phyloP scores from a whole-genome alignment of 2,329 filamentous ascomycete species.

The Endocalyx cinctus region DNA sequence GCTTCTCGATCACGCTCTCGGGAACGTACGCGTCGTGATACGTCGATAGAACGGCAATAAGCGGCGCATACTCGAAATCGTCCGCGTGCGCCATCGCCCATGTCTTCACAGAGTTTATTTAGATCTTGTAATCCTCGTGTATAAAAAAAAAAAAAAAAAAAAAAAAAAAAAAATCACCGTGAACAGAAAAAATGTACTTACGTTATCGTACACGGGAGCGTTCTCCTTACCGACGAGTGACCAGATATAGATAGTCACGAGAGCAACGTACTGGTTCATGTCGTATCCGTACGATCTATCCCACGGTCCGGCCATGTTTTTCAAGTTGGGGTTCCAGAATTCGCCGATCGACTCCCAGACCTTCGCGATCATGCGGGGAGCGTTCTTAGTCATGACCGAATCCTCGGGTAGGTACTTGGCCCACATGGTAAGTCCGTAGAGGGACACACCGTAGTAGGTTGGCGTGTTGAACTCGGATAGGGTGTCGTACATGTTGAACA shows the following conservation, averaged over 20 bases:
- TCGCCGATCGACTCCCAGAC: constrained; percentile 40
- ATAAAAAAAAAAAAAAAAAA: too few relatives aligned
- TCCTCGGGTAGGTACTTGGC: constrained; percentile 43
- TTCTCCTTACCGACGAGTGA: constrained; percentile 36
- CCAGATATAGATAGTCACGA: constrained; percentile 46
- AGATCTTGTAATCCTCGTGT: too few relatives aligned
- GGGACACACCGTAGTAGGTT: constrained; percentile 48
- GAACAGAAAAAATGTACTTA: too few relatives aligned
- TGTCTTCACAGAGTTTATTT: too few relatives aligned
- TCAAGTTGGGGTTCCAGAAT: constrained; percentile 45
- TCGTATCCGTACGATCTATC: constrained; percentile 51
- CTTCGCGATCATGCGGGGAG: constrained; percentile 35
- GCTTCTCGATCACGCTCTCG: constrained; percentile 24
- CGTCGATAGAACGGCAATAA: constrained; percentile 41
- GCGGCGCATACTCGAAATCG: constrained; percentile 44
- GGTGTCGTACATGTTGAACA: constrained; percentile 44
- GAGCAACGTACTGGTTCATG: constrained; percentile 47
- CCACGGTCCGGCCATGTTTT: constrained; percentile 50
- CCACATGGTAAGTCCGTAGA: constrained; percentile 46
- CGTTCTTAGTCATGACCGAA: constrained; percentile 41
- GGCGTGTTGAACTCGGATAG: constrained; percentile 32
- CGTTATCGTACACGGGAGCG: constrained; percentile 9
- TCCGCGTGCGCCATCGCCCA: constrained; percentile 41
- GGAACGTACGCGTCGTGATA: constrained; percentile 38
- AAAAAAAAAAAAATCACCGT: too few relatives aligned